Conservation (phyloP, 2,329 filamentous ascomycete species). For the Aspergillus jensenii region DNA sequence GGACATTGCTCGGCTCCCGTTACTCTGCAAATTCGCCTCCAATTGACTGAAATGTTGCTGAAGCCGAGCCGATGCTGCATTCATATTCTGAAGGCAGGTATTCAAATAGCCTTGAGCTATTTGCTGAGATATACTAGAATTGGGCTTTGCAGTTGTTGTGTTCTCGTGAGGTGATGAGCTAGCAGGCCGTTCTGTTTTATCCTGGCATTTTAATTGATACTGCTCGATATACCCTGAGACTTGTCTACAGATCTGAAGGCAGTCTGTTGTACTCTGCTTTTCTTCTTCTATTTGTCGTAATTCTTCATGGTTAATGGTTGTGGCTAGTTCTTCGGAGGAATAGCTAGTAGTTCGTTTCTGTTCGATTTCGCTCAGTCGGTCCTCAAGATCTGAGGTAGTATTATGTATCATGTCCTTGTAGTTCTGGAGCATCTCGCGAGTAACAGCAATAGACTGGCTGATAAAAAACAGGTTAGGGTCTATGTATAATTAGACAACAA, state of each 20-base stretch:
- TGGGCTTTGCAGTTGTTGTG: not conserved
- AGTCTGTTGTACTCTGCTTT: conserved; percentile 35
- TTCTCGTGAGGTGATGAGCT: not conserved
- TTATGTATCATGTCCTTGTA: conserved; percentile 36
- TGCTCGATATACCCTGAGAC: conserved; percentile 33
- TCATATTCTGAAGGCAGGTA: conserved; percentile 1
- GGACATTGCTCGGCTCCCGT: not conserved
- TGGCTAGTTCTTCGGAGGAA: not conserved
- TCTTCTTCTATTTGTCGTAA: conserved; percentile 30
- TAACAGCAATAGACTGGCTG: conserved; percentile 20
- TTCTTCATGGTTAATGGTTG: not conserved
- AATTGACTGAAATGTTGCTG: conserved; percentile 3
- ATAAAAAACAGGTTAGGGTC: not conserved
- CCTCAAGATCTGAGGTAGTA: conserved; percentile 36
- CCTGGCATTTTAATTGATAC: conserved; percentile 14
- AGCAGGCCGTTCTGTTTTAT: not conserved
- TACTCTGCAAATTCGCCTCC: not conserved
- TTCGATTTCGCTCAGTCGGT: conserved; percentile 31
- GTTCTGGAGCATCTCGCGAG: conserved; percentile 25
- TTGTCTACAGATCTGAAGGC: conserved; percentile 35
- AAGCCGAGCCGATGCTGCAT: conserved; percentile 13
- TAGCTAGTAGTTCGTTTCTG: conserved; percentile 21
- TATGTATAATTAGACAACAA: not conserved
- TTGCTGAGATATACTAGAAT: not conserved
- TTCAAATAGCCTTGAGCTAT: conserved; percentile 1